Conservation (phyloP, 148 eudicot species). For the Limonium bicolor region DNA sequence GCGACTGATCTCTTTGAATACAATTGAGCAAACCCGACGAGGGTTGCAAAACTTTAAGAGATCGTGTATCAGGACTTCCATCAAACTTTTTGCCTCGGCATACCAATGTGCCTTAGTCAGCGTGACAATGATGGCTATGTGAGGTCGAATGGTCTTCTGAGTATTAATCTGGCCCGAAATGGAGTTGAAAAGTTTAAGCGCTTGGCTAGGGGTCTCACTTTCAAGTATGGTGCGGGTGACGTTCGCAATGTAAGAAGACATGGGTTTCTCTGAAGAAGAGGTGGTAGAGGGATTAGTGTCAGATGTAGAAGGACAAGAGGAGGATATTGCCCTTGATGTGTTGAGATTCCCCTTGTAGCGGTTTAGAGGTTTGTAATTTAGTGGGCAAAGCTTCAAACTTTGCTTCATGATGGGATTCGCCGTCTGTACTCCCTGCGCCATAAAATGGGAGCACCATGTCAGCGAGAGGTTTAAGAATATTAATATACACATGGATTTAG, state of each 20-base stretch:
- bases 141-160: constrained; percentile 24
- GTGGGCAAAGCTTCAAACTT: constrained; percentile 2
- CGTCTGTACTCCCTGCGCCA: too few relatives aligned
- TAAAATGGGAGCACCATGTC: too few relatives aligned
- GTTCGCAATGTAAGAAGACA: constrained; percentile 13
- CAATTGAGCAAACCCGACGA: constrained; percentile 25
- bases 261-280: constrained; percentile 11
- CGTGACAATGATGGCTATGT: constrained; percentile 33
- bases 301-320: constrained; percentile 5
- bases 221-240: constrained; percentile 29
- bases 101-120: constrained; percentile 35
- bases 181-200: constrained; percentile 32
- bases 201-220: constrained; percentile 34
- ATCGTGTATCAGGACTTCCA: constrained; percentile 44
- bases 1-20: constrained; percentile 34
- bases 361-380: too few relatives aligned
- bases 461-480: too few relatives aligned
- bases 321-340: constrained; percentile 6
- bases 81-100: constrained; percentile 60
- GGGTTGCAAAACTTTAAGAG: constrained; percentile 27
- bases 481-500: too few relatives aligned
- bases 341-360: constrained; percentile 1
- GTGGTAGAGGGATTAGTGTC: background rate
- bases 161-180: constrained; percentile 21
- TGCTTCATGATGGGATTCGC: too few relatives aligned